These are phyloP conservation scores for Fraxinus floribunda DNA, from an alignment of 305 asterid species.

Conservation along the genomic window DNA sequence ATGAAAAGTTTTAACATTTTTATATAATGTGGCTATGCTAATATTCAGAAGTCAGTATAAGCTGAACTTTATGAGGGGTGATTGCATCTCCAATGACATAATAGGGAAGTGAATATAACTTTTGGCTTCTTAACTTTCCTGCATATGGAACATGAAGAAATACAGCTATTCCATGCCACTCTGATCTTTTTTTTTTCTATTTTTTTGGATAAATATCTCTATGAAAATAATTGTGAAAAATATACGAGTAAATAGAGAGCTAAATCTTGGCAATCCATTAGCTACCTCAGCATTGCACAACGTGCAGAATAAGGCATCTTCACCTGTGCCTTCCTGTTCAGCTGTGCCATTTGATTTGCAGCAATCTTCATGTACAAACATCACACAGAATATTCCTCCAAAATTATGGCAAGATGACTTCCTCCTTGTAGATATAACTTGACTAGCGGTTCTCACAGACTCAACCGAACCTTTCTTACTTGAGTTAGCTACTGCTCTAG, in stretches of 20 bases:
- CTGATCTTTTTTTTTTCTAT: not conserved
- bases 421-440: conserved; percentile 42
- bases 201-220: not conserved
- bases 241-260: conserved; percentile 2
- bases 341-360: conserved; percentile 56
- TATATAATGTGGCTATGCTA: not conserved
- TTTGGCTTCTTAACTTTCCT: not conserved
- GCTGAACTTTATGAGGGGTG: not conserved
- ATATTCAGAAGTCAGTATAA: not conserved
- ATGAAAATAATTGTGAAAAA: not conserved
- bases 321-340: conserved; percentile 68
- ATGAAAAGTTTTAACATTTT: not conserved
- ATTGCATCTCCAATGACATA: not conserved
- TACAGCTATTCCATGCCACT: not conserved
- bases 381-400: conserved; percentile 67
- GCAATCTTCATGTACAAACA: conserved; percentile 87
- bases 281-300: conserved; percentile 95
- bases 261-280: conserved; percentile 16
- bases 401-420: conserved; percentile 47
- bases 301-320: conserved; percentile 99
- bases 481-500: conserved; percentile 64
- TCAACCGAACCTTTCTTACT: conserved; percentile 65
- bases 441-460: conserved; percentile 53
- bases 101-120: not conserved
- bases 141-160: not conserved